phyloP scores from a whole-genome alignment of 805 yeast genomes.

The Cyberlindnera americana region DNA sequence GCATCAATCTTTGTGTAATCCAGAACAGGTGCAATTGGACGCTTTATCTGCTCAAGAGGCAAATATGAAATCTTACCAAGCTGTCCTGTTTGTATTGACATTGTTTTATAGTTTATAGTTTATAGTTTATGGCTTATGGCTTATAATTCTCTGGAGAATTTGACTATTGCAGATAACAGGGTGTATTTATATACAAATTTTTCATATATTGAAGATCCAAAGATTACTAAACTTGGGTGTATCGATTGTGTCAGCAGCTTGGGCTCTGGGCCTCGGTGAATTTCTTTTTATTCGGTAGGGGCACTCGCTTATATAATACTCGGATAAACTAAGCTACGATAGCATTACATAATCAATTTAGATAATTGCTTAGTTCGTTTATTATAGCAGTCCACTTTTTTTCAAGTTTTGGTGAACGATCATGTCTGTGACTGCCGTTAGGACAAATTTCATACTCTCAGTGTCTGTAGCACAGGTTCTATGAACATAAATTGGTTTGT shows the following conservation, averaged over 20 bases:
- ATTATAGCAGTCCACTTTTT: conserved; percentile 57
- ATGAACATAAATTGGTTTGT: conserved; percentile 82
- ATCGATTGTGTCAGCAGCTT: conserved; percentile 1
- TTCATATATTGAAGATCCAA: too few relatives aligned
- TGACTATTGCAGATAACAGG: too few relatives aligned
- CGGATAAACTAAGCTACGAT: too few relatives aligned
- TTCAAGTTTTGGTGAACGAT: conserved; percentile 78
- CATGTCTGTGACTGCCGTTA: conserved; percentile 90
- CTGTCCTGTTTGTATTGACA: conserved; percentile 69
- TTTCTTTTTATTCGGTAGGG: conserved; percentile 1
- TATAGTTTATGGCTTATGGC: too few relatives aligned
- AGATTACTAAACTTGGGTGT: too few relatives aligned
- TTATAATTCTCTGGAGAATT: too few relatives aligned
- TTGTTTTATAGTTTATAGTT: too few relatives aligned
- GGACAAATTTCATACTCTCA: conserved; percentile 80
- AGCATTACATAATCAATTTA: too few relatives aligned
- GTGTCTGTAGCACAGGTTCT: conserved; percentile 96
- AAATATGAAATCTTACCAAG: conserved; percentile 50
- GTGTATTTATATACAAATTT: too few relatives aligned
- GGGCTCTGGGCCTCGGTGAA: conserved; percentile 3
- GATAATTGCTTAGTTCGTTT: too few relatives aligned
- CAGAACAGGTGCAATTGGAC: conserved; percentile 85
- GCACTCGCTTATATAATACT: too few relatives aligned
- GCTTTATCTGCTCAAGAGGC: conserved; percentile 62
- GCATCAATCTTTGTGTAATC: conserved; percentile 72